Conservation (phyloP, 2,329 filamentous ascomycete species). For the Chaetothyriales sp. region DNA sequence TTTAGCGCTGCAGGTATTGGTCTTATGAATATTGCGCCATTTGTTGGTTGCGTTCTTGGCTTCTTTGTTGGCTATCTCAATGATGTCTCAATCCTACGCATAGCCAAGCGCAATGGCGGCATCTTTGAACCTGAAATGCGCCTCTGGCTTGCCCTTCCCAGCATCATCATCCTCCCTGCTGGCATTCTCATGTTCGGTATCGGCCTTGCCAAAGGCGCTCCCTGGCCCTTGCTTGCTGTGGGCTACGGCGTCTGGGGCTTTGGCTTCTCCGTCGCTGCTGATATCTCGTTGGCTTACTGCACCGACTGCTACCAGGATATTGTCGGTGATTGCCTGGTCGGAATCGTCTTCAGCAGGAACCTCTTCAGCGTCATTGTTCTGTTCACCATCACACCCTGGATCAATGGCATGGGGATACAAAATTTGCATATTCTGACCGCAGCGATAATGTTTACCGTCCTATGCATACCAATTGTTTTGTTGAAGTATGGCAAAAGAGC, state of each 20-base stretch:
- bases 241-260: slow-evolving; percentile 25
- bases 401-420: slow-evolving; percentile 23
- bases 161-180: slow-evolving; percentile 18
- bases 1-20: slow-evolving; percentile 22
- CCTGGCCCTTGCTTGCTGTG: slow-evolving; percentile 20
- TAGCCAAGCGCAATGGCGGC: slow-evolving; percentile 31
- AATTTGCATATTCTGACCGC: slow-evolving; percentile 29
- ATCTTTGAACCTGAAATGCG: slow-evolving; percentile 37
- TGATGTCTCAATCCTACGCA: slow-evolving; percentile 25
- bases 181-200: slow-evolving; percentile 29
- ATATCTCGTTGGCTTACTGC: slow-evolving; percentile 18
- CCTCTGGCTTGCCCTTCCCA: slow-evolving; percentile 21
- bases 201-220: slow-evolving; percentile 19
- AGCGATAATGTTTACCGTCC: slow-evolving; percentile 21
- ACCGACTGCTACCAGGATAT: slow-evolving; percentile 22
- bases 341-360: slow-evolving; percentile 26
- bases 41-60: slow-evolving; percentile 28
- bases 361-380: slow-evolving; percentile 30
- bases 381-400: slow-evolving; percentile 32
- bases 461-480: slow-evolving; percentile 17
- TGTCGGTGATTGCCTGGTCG: background rate
- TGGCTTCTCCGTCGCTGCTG: slow-evolving; percentile 15
- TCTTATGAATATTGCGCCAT: slow-evolving; percentile 22
- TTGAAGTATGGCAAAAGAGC: slow-evolving; percentile 24
- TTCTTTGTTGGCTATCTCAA: slow-evolving; percentile 25